Evolutionary conservation across 306 rosid genomes (phyloP), one percentile per base, ranked within the genome.

Genomic region (Astragalus membranaceus): DNA sequence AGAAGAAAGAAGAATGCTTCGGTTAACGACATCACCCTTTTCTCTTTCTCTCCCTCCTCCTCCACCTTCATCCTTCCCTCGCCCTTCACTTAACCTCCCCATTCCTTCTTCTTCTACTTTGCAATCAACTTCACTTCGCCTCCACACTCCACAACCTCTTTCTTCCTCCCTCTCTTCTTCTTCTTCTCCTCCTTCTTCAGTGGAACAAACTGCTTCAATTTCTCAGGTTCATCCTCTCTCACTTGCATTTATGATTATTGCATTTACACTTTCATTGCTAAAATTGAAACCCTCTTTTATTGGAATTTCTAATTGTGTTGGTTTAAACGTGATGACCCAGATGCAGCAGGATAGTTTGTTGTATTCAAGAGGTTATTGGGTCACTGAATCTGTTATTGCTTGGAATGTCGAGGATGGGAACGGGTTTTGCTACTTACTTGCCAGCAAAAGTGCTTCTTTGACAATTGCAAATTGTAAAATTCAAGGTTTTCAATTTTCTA

Each of bases 331-430:
- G 81, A 17, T 64, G 70, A 33, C 10, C 37, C 81, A 86, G 89
- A 73, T 91, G 82, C 81, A 80, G 82, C 81, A 80, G 50, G 81
- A 80, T 66, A 70, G 75, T 69, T 78, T 88, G 73, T 23, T 78
- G 78, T 83, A 80, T 60, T 88, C 97, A 64, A 85, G 88, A 85
- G 97, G 97, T 47, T 82, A 75, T 75, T 94, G 99, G 95, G 88
- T 91, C 8, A 78, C 68, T 55, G 80, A 85, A 64, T 86, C 79
- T 13, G 75, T 85, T 43, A 86, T 94, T 69, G 97, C 97, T 29
- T 94, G 99, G 99, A 83, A 91, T 30, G 83, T 82, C 32, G 92
- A 89, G 73, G 72, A 74, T 80, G 83, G 81, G 62, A 70, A 77
- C 14, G 86, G 78, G 8, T 65, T 66, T 41, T 88, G 84, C 66